phyloP scores from a whole-genome alignment of 192 early-diverging fungal genomes.

The Linnemannia zychae region DNA sequence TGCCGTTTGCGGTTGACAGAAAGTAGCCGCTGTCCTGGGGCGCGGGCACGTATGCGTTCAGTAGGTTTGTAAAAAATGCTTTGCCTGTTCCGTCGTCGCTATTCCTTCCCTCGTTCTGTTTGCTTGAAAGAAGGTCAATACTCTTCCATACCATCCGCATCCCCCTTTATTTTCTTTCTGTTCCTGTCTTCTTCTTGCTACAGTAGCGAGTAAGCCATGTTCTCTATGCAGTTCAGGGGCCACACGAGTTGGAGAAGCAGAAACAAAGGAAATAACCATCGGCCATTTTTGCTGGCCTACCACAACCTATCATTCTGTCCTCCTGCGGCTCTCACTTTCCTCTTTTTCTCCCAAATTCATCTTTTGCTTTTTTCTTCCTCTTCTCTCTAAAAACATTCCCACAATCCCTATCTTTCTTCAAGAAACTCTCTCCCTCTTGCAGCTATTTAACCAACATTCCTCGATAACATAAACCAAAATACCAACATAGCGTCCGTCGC shows the following conservation, averaged over 20 bases:
- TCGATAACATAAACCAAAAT: not conserved
- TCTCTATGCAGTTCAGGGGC: too few species aligned
- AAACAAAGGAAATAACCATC: too few species aligned
- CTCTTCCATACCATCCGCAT: too few species aligned
- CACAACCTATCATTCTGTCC: too few species aligned
- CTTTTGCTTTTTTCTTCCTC: conserved; percentile 2
- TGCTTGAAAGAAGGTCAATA: too few species aligned
- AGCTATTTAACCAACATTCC: not conserved
- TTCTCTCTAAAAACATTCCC: too few species aligned
- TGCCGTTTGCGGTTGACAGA: not conserved
- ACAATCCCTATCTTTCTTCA: not conserved
- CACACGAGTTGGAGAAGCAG: too few species aligned
- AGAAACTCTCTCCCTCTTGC: not conserved
- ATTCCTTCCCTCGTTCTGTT: not conserved
- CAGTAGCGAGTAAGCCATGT: too few species aligned
- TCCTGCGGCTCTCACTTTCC: too few species aligned
- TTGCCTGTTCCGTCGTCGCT: not conserved
- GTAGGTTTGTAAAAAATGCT: not conserved
- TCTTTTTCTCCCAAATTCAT: not conserved
- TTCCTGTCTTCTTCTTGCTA: too few species aligned
- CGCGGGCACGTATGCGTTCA: not conserved
- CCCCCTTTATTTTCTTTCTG: too few species aligned
- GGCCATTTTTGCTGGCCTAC: too few species aligned
- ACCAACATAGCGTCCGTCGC: not conserved
- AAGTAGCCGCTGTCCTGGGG: not conserved